Conservation (phyloP, 169 alveolate species). For the Miamiensis avidus region DNA sequence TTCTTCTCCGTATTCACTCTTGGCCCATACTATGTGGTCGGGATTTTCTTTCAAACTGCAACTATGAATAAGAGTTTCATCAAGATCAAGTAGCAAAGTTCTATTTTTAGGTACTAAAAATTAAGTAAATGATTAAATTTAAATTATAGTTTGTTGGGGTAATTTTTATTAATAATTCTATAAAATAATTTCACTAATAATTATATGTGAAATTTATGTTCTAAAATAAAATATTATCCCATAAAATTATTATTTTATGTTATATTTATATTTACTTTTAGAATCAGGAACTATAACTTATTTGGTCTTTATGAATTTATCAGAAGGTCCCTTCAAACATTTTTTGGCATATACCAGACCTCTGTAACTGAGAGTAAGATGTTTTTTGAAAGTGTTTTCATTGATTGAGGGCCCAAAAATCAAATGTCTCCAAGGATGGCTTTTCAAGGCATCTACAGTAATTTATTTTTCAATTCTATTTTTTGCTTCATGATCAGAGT, state of each 20-base stretch:
- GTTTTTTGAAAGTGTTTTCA: constrained; percentile 39
- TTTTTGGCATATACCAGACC: constrained; percentile 46
- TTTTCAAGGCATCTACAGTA: constrained; percentile 12
- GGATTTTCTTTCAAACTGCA: constrained; percentile 47
- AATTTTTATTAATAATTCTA: not conserved
- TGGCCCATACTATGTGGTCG: constrained; percentile 31
- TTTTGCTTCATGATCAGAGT: constrained; percentile 17
- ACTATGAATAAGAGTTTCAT: constrained; percentile 68
- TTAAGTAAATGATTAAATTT: not conserved
- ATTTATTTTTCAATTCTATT: constrained; percentile 13
- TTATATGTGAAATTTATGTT: too few relatives aligned
- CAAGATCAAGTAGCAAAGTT: constrained; percentile 64
- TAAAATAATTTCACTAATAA: not conserved
- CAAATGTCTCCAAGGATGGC: constrained; percentile 43
- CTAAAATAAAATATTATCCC: too few relatives aligned
- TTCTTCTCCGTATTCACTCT: constrained; percentile 40
- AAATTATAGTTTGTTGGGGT: too few relatives aligned
- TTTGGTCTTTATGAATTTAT: constrained; percentile 33
- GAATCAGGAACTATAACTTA: constrained; percentile 23
- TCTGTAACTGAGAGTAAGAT: constrained; percentile 31
- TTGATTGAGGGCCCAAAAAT: constrained; percentile 31
- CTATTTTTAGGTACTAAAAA: constrained; percentile 35
- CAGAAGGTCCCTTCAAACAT: constrained; percentile 47
- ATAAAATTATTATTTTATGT: too few relatives aligned
- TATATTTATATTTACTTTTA: constrained; percentile 24